A percentile compares a stretch with the other conserved stretches of the same genome.
Conservation (phyloP, 257 asterid genomes). For the Ballota nigra region DNA sequence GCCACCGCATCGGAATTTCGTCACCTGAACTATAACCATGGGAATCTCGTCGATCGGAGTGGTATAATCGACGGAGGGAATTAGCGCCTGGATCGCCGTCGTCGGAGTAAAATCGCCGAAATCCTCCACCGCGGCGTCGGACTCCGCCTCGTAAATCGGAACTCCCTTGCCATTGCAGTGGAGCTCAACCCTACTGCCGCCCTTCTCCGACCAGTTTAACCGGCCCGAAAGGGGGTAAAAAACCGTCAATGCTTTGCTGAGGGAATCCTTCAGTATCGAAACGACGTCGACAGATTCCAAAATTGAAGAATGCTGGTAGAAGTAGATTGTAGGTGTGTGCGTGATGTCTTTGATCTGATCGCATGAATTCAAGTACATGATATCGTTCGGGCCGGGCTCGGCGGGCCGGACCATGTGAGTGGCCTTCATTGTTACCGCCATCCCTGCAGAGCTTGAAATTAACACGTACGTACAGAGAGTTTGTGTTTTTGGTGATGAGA, state of each 20-base stretch:
- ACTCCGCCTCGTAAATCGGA: slow-evolving; percentile 53
- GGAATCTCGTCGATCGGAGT: slow-evolving; percentile 47
- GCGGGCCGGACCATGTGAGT: slow-evolving; percentile 55
- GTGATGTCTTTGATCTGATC: slow-evolving; percentile 53
- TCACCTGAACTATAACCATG: slow-evolving; percentile 37
- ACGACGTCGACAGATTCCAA: slow-evolving; percentile 18
- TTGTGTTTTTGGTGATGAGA: neutral
- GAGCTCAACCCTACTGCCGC: slow-evolving; percentile 57
- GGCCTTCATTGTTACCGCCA: slow-evolving; percentile 41
- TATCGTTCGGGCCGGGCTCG: slow-evolving; percentile 45
- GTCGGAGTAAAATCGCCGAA: slow-evolving; percentile 59
- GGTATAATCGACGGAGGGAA: slow-evolving; percentile 49
- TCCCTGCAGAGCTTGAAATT: neutral
- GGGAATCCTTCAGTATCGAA: slow-evolving; percentile 31
- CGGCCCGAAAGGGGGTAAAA: slow-evolving; percentile 74
- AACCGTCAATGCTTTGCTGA: slow-evolving; percentile 42
- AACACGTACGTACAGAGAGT: neutral
- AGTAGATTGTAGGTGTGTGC: slow-evolving; percentile 55
- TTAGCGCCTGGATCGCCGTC: slow-evolving; percentile 32
- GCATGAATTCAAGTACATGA: slow-evolving; percentile 40
- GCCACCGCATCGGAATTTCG: slow-evolving; percentile 44
- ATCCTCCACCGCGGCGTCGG: slow-evolving; percentile 46
- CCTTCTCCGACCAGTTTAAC: slow-evolving; percentile 36
- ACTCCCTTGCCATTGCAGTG: slow-evolving; percentile 60
- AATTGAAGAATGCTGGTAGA: slow-evolving; percentile 36